A percentile compares a stretch with the other conserved stretches of the same genome.
Conservation (phyloP, 176 grass and related monocot species). For the Miscanthus lutarioriparius region DNA sequence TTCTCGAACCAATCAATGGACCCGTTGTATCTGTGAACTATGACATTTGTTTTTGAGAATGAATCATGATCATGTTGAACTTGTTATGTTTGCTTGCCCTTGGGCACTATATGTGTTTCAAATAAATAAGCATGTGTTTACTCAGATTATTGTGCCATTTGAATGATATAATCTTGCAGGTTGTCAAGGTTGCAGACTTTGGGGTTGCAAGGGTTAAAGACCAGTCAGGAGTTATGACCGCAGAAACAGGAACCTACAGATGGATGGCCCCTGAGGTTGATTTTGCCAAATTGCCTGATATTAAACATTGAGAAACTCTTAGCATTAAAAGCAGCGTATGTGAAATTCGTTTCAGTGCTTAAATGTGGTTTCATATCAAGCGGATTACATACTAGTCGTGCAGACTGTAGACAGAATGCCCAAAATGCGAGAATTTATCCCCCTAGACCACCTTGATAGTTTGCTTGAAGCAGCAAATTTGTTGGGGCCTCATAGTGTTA, state of each 20-base stretch:
- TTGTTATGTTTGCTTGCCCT: background rate
- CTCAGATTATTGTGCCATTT: background rate
- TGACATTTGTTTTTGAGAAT: background rate
- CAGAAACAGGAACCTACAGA: constrained; percentile 89
- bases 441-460: background rate
- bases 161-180: constrained; percentile 41
- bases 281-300: background rate
- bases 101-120: background rate
- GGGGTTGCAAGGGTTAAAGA: constrained; percentile 83
- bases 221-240: constrained; percentile 87
- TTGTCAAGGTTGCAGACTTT: constrained; percentile 93
- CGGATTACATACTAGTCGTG: background rate
- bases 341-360: constrained; percentile 8
- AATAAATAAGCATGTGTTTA: background rate
- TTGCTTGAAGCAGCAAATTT: background rate
- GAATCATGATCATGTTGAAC: background rate
- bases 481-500: background rate
- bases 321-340: background rate
- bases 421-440: background rate
- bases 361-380: constrained; percentile 14
- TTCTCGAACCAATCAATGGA: background rate
- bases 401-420: background rate
- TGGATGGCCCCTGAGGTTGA: constrained; percentile 91
- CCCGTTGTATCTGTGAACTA: background rate
- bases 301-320: background rate